Base-by-base conservation (phyloP, 176 grass and related monocot species). In the Tuctoria greenei region DNA sequence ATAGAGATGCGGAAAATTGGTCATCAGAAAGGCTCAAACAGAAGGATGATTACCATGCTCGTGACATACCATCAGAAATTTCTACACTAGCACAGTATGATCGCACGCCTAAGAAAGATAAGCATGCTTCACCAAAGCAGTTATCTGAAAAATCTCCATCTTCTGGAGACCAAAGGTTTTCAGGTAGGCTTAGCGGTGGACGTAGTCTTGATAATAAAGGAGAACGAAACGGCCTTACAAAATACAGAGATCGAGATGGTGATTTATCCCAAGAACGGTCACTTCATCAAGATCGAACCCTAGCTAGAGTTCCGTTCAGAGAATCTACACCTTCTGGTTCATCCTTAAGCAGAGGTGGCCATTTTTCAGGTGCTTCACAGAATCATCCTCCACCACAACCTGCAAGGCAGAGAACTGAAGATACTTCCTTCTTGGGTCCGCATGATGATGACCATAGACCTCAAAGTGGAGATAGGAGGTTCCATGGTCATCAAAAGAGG, bases 241-340 rank as follows among this genome's bases (percentile, higher is more conserved):
- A 90, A 84, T 91, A 99, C 69, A 82, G 89, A 83, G 92, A 99
- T 54, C 71, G 87, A 72, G 87, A 93, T 73, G 74, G 86, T 70
- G 92, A 91, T n/a, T 49, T 82, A 23, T 71, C 80, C 47, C 72
- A 79, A 60, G 95, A 98, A 51, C 70, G 79, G 52, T 46, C 71
- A 46, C 69, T 85, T 80, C 75, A 82, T 77, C 87, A 87, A 84
- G 87, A 88, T 76, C 68, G 76, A 38, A 77, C 82, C 72, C 77
- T 77, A 86, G 47, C 73, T 82, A 82, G 87, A 81, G 63, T 56
- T 80, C 52, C 73, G 1, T 76, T 85, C 78, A 90, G 89, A 75
- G 95, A 99, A 51, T 85, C 79, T 47, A 95, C 95, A 61, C 91
- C 95, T 70, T 82, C 79, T 68, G 80, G 77, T 66, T 90, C 95